phyloP scores from a whole-genome alignment of 768 basidiomycete genomes.

The Hericium erinaceus region DNA sequence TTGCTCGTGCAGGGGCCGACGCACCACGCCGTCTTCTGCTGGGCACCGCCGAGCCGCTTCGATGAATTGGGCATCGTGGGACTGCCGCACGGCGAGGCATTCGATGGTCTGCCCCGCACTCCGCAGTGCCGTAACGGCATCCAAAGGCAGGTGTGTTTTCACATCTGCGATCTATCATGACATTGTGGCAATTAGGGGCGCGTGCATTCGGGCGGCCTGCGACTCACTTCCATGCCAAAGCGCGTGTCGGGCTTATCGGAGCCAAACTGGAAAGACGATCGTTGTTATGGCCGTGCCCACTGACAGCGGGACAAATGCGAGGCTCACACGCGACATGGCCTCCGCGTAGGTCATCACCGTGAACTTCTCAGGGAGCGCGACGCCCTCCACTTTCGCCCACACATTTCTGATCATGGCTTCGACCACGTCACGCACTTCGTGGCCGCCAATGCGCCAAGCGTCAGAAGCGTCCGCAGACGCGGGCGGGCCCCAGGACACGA shows the following conservation, averaged over 20 bases:
- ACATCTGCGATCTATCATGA: constrained; percentile 25
- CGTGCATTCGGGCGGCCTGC: background rate
- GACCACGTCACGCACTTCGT: constrained; percentile 69
- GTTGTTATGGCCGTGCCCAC: constrained; percentile 5
- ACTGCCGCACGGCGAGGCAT: constrained; percentile 23
- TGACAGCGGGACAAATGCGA: constrained; percentile 9
- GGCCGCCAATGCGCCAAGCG: constrained; percentile 79
- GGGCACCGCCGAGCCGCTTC: constrained; percentile 30
- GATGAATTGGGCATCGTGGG: constrained; percentile 25
- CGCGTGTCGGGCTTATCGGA: constrained; percentile 93
- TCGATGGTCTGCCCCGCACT: constrained; percentile 23
- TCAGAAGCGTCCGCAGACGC: constrained; percentile 17
- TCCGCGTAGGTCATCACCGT: constrained; percentile 81
- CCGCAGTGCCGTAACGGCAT: constrained; percentile 17
- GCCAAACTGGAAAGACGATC: constrained; percentile 54
- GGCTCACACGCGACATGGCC: constrained; percentile 78
- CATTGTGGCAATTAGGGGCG: no score
- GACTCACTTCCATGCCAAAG: constrained; percentile 72
- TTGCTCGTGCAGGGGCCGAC: constrained; percentile 7
- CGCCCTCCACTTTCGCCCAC: constrained; percentile 63
- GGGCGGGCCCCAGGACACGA: constrained; percentile 71
- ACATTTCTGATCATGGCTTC: constrained; percentile 67
- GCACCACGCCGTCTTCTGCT: constrained; percentile 21
- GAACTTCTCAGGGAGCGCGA: constrained; percentile 55
- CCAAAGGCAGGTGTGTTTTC: constrained; percentile 22